Evolutionary conservation across 2,329 filamentous ascomycete genomes (phyloP), one percentile per base, ranked within the genome.

Genomic region (Fusarium xyrophilum): DNA sequence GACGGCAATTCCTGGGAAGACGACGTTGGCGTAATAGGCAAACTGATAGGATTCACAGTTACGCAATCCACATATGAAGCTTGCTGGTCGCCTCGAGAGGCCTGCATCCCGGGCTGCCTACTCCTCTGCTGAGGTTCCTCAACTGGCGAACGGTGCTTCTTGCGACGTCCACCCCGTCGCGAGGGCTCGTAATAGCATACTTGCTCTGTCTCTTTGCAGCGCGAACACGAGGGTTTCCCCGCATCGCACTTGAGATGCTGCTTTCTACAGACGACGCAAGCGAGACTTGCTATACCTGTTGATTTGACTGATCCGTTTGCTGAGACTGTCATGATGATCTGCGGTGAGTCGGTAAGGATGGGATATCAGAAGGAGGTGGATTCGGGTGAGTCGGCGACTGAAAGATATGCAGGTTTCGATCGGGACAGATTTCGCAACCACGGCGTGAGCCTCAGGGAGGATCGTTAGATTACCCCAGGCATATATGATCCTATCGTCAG

Each of bases 181-280:
- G 70, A 73, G 10, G 70, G 70, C 15, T 73, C 65, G 10, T 73
- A 73, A 8, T 60, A 59, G 54, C 70, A 73, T 5, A 58, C 35
- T 8, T 50, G 51, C 1, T 48, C 56, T 1, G 59, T 51, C 15
- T 69, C 58, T 23, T 43, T 48, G 33, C 70, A 73, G 23, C 70
- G 65, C 21, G 68, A 67, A 39, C 70, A 73, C 10, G 63, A 65
- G 3, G 70, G 70, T 21, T 52, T 65, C 15, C 65, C 63, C n/a
- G 55, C 70, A 39, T 73, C 70, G 39, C 70, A 73, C 44, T 73
- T 73, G 38, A 73, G 65, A 14, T 73, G 70, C 5, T 73, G 68
- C 11, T 68, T 71, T 40, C 70, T 59, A 51, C 70, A 73, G 7
- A 60, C 66, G 38, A 67, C 67, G 35, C 70, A 73, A 8, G 70